These are phyloP conservation scores for Vaccinium darrowii DNA, from an alignment of 148 eudicot genomes.

Conservation along the genomic window DNA sequence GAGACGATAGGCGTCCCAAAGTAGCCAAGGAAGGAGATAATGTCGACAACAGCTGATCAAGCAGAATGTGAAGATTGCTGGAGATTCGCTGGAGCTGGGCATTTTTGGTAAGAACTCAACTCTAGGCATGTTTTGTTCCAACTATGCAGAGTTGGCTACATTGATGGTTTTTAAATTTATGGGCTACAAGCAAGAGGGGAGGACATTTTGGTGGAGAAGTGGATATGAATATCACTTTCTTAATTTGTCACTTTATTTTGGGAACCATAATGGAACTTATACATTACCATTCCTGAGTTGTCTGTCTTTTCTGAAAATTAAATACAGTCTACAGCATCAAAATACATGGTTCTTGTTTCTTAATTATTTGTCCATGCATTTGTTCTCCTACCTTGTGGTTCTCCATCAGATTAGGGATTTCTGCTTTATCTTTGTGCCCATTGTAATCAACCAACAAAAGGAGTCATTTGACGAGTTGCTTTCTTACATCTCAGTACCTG, in stretches of 20 bases:
- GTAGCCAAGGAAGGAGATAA: constrained; percentile 18
- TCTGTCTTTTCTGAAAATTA: constrained; percentile 16
- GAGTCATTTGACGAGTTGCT: not conserved
- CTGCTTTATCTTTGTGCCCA: constrained; percentile 1
- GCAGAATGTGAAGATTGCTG: not conserved
- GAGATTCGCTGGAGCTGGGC: not conserved
- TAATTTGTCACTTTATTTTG: constrained; percentile 13
- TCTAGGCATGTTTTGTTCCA: not conserved
- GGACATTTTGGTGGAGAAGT: constrained; percentile 1
- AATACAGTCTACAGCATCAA: constrained; percentile 9
- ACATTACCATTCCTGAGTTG: not conserved
- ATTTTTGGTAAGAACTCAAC: constrained; percentile 11
- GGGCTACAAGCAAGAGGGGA: not conserved
- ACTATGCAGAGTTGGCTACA: not conserved
- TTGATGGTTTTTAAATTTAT: not conserved
- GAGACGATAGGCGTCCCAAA: not conserved
- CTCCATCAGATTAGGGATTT: not conserved
- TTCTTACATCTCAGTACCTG: not conserved
- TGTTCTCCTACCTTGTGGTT: not conserved
- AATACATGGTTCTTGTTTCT: constrained; percentile 18
- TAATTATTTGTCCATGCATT: not conserved
- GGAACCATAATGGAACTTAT: constrained; percentile 1
- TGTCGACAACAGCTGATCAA: not conserved
- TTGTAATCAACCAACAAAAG: not conserved
- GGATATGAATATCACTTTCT: constrained; percentile 6